Conservation (phyloP, 257 asterid species). For the Perilla frutescens region DNA sequence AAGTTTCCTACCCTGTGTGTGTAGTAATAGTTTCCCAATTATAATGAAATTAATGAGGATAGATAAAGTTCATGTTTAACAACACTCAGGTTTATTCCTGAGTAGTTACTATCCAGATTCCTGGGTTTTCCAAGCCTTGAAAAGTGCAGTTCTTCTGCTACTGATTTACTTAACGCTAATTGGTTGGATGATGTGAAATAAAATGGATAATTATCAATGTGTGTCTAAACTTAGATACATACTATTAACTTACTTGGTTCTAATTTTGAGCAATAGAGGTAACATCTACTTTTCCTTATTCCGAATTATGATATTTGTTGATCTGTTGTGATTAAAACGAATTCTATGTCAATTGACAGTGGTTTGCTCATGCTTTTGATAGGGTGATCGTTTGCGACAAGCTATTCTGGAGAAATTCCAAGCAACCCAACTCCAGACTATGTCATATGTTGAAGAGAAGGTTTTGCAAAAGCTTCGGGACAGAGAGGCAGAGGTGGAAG, state of each 20-base stretch:
- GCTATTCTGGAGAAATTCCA: conserved; percentile 80
- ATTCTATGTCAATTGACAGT: neutral
- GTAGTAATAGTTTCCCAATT: neutral
- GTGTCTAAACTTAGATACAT: neutral
- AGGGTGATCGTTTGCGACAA: conserved; percentile 89
- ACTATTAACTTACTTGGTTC: neutral
- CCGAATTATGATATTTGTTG: neutral
- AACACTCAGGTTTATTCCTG: neutral
- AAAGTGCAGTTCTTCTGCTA: neutral
- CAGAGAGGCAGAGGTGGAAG: conserved; percentile 78
- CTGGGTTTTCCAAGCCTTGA: neutral
- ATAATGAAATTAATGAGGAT: neutral
- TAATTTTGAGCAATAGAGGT: neutral
- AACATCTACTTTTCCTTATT: neutral
- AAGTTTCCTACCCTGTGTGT: neutral
- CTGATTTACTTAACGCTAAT: conserved; percentile 1
- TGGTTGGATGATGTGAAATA: neutral
- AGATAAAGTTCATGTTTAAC: neutral
- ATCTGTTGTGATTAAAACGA: neutral
- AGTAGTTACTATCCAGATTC: neutral
- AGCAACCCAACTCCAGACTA: conserved; percentile 77
- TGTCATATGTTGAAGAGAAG: conserved; percentile 83
- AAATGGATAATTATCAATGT: neutral
- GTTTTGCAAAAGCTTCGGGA: conserved; percentile 73
- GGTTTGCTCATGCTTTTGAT: conserved; percentile 26